phyloP scores from a whole-genome alignment of 306 rosid species.

The Trifolium subterraneum region DNA sequence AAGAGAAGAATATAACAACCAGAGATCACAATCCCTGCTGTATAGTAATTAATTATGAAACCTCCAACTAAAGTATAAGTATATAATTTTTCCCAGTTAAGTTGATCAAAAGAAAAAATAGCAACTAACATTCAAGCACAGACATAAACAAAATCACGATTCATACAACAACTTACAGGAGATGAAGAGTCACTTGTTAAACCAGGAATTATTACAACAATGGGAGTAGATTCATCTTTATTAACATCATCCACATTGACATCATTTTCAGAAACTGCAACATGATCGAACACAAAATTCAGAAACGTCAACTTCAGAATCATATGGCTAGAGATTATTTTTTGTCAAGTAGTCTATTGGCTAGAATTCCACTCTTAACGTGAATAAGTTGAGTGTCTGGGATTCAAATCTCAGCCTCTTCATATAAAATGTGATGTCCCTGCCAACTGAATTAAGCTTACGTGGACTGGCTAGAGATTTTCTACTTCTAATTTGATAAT shows the following conservation, averaged over 20 bases:
- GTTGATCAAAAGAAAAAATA: neutral
- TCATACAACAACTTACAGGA: slow-evolving; percentile 57
- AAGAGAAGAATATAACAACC: neutral
- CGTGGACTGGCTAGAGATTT: neutral
- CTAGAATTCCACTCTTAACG: too few relatives aligned
- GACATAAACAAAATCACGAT: slow-evolving; percentile 7
- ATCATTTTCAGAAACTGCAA: slow-evolving; percentile 56
- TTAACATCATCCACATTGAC: slow-evolving; percentile 39
- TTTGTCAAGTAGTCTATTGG: too few relatives aligned
- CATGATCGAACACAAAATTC: slow-evolving; percentile 30
- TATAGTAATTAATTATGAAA: neutral
- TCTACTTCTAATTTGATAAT: too few relatives aligned
- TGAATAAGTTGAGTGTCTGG: too few relatives aligned
- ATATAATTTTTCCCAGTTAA: neutral
- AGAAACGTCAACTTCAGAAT: neutral
- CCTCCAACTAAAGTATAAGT: slow-evolving; percentile 4
- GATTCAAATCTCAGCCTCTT: too few relatives aligned
- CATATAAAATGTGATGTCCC: too few relatives aligned
- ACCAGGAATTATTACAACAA: slow-evolving; percentile 81
- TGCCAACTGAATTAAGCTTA: too few relatives aligned
- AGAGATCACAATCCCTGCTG: slow-evolving; percentile 18
- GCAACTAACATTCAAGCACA: neutral
- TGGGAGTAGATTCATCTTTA: slow-evolving; percentile 64
- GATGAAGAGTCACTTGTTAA: slow-evolving; percentile 86
- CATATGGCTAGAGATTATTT: neutral